Conservation (phyloP, 2,329 filamentous ascomycete species). For the Neoscytalidium dimidiatum region DNA sequence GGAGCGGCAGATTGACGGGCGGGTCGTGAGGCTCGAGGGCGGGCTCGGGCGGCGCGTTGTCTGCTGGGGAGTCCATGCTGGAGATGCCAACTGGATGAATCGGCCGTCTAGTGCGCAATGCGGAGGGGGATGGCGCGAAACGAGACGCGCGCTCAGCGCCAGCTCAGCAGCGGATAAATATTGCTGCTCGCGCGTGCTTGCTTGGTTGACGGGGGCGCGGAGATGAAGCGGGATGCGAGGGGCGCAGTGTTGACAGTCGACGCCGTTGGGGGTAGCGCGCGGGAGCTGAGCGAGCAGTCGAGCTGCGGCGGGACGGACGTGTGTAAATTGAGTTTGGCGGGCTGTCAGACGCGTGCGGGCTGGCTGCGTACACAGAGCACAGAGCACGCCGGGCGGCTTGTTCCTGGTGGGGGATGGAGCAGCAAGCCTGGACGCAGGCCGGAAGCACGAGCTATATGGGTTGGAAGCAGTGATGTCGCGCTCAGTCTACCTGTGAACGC, state of each 20-base stretch:
- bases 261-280: constrained; percentile 12
- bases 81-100: constrained; percentile 4
- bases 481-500: not conserved
- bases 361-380: not conserved
- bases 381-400: too few relatives aligned
- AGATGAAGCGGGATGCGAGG: constrained; percentile 14
- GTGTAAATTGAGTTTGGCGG: constrained; percentile 4
- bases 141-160: not conserved
- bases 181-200: not conserved
- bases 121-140: constrained; percentile 5
- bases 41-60: constrained; percentile 18
- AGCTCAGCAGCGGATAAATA: constrained; percentile 1
- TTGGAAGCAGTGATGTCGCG: not conserved
- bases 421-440: not conserved
- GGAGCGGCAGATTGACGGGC: constrained; percentile 20
- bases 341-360: not conserved
- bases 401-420: too few relatives aligned
- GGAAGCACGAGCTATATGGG: constrained; percentile 1
- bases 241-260: constrained; percentile 1
- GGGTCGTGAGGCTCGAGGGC: constrained; percentile 19
- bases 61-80: constrained; percentile 21
- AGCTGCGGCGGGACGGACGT: not conserved
- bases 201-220: not conserved
- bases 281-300: constrained; percentile 4
- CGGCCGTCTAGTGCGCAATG: constrained; percentile 16